Conservation (phyloP, 139 green algal species). For the Diplosphaera chodatii region DNA sequence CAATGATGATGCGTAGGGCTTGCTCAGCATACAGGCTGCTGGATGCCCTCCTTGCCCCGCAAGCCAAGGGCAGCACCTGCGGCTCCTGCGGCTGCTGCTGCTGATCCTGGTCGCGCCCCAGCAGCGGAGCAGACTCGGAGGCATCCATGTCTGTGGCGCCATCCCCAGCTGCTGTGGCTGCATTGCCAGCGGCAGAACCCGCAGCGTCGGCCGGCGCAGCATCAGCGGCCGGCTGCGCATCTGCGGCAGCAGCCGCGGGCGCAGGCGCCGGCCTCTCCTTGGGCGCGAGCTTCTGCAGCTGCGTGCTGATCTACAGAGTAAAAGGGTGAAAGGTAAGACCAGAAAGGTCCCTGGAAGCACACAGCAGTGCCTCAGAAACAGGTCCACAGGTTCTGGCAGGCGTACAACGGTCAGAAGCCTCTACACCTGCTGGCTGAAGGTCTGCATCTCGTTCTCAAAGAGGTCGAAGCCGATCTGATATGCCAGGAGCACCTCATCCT, state of each 20-base stretch:
- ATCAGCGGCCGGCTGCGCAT: conserved; percentile 8
- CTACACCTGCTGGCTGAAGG: conserved; percentile 74
- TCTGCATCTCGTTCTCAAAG: conserved; percentile 92
- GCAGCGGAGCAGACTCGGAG: not conserved
- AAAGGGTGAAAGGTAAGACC: no score
- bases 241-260: conserved; percentile 8
- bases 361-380: no score
- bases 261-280: not conserved
- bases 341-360: no score
- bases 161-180: not conserved
- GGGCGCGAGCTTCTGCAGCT: conserved; percentile 9
- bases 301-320: conserved; percentile 5
- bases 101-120: conserved; percentile 7
- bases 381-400: no score
- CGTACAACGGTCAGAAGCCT: no score
- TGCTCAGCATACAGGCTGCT: no score
- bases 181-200: not conserved
- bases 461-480: conserved; percentile 97
- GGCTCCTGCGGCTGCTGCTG: conserved; percentile 10
- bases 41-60: no score
- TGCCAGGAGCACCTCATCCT: conserved; percentile 75
- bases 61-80: not conserved
- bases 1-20: no score
- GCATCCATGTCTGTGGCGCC: not conserved
- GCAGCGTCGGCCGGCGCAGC: conserved; percentile 7